Conservation (phyloP, 306 rosid species). For the Begonia peltatifolia region DNA sequence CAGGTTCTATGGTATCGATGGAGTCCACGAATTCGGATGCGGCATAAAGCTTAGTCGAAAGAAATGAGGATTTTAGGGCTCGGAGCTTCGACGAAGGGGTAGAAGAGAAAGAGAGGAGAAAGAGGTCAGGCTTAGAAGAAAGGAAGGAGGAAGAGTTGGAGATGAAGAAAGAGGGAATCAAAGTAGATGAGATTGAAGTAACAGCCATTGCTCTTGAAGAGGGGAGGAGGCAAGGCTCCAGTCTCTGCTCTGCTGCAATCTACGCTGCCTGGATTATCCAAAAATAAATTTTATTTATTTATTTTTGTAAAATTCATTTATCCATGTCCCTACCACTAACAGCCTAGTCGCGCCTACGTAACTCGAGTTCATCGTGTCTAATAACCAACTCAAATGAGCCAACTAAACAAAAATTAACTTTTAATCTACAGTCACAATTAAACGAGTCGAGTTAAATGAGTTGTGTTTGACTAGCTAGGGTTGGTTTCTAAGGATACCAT, state of each 20-base stretch:
- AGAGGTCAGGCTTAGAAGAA: constrained; percentile 22
- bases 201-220: constrained; percentile 32
- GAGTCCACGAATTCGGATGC: constrained; percentile 62
- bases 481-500: no score
- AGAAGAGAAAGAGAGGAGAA: constrained; percentile 18
- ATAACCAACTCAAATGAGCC: no score
- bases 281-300: not conserved
- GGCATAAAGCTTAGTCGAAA: constrained; percentile 38
- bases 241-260: not conserved
- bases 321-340: no score
- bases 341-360: no score
- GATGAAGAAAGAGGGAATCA: constrained; percentile 34
- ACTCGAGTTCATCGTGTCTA: no score
- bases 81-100: constrained; percentile 21
- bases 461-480: no score
- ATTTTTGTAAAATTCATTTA: no score
- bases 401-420: no score
- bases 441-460: no score
- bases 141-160: constrained; percentile 27
- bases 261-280: constrained; percentile 27
- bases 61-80: constrained; percentile 23
- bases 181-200: constrained; percentile 48
- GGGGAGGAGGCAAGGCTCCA: not conserved
- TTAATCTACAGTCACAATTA: no score
- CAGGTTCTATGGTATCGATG: constrained; percentile 19